Percentiles rank a stretch among this genome's conserved stretches.
Evolutionary conservation across 2,329 filamentous ascomycete species (phyloP).

Genomic region (Stachybotrys echinatus): DNA sequence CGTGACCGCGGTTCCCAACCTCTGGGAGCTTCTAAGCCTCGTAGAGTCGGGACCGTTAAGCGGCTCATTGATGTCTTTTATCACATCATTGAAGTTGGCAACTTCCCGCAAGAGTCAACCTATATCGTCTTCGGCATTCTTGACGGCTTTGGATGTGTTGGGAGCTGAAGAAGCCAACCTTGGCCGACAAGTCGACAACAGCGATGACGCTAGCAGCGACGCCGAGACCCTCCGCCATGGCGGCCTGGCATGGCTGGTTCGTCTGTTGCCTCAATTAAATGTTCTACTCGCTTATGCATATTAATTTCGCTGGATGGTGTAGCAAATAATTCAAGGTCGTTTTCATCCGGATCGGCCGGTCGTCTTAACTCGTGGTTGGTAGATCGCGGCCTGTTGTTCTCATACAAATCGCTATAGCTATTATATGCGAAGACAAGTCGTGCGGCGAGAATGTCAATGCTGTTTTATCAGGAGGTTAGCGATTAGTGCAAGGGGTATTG

Average conservation of each 20-base stretch:
- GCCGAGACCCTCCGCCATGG: background rate
- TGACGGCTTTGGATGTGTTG: background rate
- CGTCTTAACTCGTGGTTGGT: background rate
- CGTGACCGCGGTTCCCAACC: background rate
- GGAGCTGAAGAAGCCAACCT: background rate
- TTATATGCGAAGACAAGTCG: slow-evolving; percentile 12
- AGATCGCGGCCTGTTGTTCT: background rate
- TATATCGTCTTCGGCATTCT: background rate
- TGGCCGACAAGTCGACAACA: background rate
- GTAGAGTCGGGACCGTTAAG: background rate
- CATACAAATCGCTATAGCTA: background rate
- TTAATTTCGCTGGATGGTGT: background rate
- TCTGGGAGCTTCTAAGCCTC: background rate
- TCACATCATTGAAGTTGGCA: background rate
- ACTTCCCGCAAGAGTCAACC: background rate
- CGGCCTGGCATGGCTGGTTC: background rate
- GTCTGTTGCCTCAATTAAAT: background rate
- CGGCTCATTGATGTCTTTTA: background rate
- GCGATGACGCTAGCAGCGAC: background rate
- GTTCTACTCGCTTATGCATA: background rate
- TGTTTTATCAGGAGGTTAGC: background rate
- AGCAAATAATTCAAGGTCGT: background rate
- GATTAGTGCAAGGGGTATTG: background rate
- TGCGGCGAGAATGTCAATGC: slow-evolving; percentile 22
- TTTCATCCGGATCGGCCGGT: no score